These are phyloP conservation scores for Osmozyma mogii DNA, from an alignment of 805 yeast genomes.

Conservation along the genomic window DNA sequence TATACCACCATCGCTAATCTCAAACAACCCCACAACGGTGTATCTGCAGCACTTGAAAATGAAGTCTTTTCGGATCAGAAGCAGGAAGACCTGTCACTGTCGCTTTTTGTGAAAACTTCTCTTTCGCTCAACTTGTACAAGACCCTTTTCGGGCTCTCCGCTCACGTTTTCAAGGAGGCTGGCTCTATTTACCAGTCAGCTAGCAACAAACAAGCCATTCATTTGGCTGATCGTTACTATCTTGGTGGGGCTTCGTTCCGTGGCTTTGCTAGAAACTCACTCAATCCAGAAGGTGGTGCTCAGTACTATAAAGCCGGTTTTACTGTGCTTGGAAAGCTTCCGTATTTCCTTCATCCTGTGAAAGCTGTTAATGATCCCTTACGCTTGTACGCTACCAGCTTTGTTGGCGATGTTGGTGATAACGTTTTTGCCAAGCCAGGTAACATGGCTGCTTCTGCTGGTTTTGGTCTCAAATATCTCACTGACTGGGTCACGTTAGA, in stretches of 20 bases:
- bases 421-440: conserved; percentile 16
- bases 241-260: conserved; percentile 74
- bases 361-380: conserved; percentile 21
- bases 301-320: conserved; percentile 49
- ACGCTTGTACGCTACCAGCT: conserved; percentile 51
- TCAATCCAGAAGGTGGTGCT: conserved; percentile 74
- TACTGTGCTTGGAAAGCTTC: conserved; percentile 53
- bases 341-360: conserved; percentile 27
- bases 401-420: conserved; percentile 52
- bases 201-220: conserved; percentile 26
- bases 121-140: conserved; percentile 24
- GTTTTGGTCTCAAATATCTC: conserved; percentile 31
- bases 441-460: conserved; percentile 18
- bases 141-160: conserved; percentile 41
- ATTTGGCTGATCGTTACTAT: conserved; percentile 72
- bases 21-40: conserved; percentile 37
- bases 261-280: conserved; percentile 59
- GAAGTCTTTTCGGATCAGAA: conserved; percentile 38
- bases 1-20: conserved; percentile 17
- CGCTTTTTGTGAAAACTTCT: conserved; percentile 28
- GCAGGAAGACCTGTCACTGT: conserved; percentile 14
- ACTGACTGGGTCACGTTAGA: conserved; percentile 35
- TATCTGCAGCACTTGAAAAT: conserved; percentile 52
- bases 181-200: conserved; percentile 48
- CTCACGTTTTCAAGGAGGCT: conserved; percentile 40